Evolutionary conservation across 306 rosid species (phyloP).

Genomic region (Cucumis hystrix): DNA sequence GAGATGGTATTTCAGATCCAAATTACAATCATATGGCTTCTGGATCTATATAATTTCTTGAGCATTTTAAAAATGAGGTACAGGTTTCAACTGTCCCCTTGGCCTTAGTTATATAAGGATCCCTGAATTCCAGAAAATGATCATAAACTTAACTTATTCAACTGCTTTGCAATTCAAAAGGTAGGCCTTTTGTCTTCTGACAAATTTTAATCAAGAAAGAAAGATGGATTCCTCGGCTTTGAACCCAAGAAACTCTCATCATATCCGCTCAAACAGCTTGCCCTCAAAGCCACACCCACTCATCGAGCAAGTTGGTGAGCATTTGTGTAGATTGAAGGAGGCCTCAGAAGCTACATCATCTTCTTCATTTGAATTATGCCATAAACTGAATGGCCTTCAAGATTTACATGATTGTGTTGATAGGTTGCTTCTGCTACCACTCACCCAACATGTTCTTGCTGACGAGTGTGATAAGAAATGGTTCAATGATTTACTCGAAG

Average conservation of each 20-base stretch:
- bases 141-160: not conserved
- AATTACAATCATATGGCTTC: not conserved
- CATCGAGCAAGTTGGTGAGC: slow-evolving; percentile 1
- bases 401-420: slow-evolving; percentile 18
- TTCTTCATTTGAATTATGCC: slow-evolving; percentile 6
- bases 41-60: not conserved
- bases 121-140: not conserved
- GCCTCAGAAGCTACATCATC: slow-evolving; percentile 9
- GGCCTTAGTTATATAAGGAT: not conserved
- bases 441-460: slow-evolving; percentile 1
- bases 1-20: slow-evolving; percentile 5
- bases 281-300: slow-evolving; percentile 24
- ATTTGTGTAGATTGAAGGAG: slow-evolving; percentile 6
- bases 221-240: slow-evolving; percentile 7
- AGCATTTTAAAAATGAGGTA: not conserved
- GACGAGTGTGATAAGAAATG: slow-evolving; percentile 6
- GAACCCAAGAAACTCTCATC: not conserved
- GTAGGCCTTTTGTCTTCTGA: not conserved
- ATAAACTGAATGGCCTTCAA: slow-evolving; percentile 7
- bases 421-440: slow-evolving; percentile 15
- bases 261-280: slow-evolving; percentile 19
- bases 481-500: slow-evolving; percentile 13
- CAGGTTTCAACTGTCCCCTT: slow-evolving; percentile 3
- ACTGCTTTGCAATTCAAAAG: not conserved
- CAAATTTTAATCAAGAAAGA: not conserved